Evolutionary conservation across 2,329 filamentous ascomycete species (phyloP).

Genomic region (Pezicula rhizophila): DNA sequence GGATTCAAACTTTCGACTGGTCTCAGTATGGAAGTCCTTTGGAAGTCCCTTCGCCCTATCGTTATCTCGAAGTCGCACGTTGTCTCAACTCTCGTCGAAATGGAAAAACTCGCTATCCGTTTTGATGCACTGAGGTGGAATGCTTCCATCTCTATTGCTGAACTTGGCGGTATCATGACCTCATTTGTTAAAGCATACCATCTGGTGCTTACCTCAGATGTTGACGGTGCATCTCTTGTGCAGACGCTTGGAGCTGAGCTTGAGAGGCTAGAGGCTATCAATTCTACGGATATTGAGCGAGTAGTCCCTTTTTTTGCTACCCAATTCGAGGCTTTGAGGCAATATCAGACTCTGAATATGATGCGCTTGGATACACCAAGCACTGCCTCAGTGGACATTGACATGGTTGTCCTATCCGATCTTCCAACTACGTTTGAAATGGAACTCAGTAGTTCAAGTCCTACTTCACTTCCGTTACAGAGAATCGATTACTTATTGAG

Average conservation of each 20-base stretch:
- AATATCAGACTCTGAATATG: slow-evolving; percentile 28
- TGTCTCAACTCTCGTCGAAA: slow-evolving; percentile 40
- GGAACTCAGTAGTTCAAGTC: slow-evolving; percentile 17
- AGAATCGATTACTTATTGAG: slow-evolving; percentile 25
- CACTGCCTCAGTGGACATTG: slow-evolving; percentile 8
- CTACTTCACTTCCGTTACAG: slow-evolving; percentile 17
- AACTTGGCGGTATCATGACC: slow-evolving; percentile 46
- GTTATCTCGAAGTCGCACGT: slow-evolving; percentile 42
- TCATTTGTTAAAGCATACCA: slow-evolving; percentile 51
- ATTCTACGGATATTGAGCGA: slow-evolving; percentile 35
- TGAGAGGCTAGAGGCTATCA: slow-evolving; percentile 40
- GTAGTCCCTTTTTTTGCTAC: slow-evolving; percentile 44
- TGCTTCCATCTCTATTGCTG: slow-evolving; percentile 42
- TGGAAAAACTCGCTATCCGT: slow-evolving; percentile 50
- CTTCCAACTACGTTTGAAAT: slow-evolving; percentile 23
- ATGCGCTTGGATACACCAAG: slow-evolving; percentile 7
- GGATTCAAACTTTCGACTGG: slow-evolving; percentile 71
- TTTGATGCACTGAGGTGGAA: slow-evolving; percentile 60
- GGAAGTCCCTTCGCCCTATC: slow-evolving; percentile 64
- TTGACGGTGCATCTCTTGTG: slow-evolving; percentile 34
- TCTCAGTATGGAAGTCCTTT: slow-evolving; percentile 72
- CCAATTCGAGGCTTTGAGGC: slow-evolving; percentile 52
- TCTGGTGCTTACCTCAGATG: slow-evolving; percentile 40
- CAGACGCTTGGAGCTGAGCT: slow-evolving; percentile 45
- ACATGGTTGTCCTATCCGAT: slow-evolving; percentile 25